Evolutionary conservation across 73 alveolate genomes (phyloP).

Genomic region (Symbiodinium natans): DNA sequence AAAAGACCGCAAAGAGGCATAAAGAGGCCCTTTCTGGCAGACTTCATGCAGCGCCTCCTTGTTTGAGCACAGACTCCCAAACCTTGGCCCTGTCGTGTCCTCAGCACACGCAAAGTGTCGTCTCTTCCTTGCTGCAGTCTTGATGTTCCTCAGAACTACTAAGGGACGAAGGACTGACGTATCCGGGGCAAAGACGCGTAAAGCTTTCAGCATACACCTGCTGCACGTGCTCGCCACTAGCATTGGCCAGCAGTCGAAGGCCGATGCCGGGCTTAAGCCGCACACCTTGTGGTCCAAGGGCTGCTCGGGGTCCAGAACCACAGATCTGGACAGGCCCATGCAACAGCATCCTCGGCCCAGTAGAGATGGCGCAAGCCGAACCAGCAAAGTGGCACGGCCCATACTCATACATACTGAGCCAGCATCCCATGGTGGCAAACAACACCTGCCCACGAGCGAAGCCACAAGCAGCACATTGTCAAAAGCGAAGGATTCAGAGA

Average conservation of each 20-base stretch:
- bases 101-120: background rate
- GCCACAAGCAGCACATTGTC: too few relatives aligned
- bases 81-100: constrained; percentile 56
- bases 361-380: background rate
- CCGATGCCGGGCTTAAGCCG: background rate
- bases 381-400: background rate
- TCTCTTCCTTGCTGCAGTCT: too few relatives aligned
- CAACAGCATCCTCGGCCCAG: constrained; percentile 73
- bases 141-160: too few relatives aligned
- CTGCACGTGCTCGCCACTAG: background rate
- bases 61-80: constrained; percentile 54
- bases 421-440: background rate
- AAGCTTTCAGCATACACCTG: constrained; percentile 71
- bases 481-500: too few relatives aligned
- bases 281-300: constrained; percentile 83
- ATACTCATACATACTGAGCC: background rate
- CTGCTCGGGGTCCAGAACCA: constrained; percentile 59
- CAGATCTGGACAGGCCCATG: background rate
- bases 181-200: too few relatives aligned
- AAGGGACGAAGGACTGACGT: too few relatives aligned
- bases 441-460: too few relatives aligned
- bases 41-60: constrained; percentile 2
- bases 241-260: too few relatives aligned
- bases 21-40: too few relatives aligned
- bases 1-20: background rate